A percentile compares a stretch with the other conserved stretches of the same genome.
phyloP scores from a whole-genome alignment of 441 rosid genomes.

The Sinapis alba region DNA sequence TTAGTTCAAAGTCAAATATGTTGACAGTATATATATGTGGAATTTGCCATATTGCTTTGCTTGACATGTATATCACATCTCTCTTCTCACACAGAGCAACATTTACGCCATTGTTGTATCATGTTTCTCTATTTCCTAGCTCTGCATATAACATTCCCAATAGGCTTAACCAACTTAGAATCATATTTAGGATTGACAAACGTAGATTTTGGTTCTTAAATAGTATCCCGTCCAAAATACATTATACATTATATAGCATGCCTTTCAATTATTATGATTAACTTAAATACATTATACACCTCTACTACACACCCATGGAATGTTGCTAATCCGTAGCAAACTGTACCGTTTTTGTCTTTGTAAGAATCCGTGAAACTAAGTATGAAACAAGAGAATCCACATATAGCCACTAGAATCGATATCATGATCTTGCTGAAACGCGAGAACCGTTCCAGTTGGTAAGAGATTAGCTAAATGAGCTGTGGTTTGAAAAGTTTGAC shows the following conservation, averaged over 20 bases:
- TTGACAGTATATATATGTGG: not conserved
- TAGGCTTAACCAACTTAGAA: too few relatives aligned
- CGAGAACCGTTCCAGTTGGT: conserved; percentile 85
- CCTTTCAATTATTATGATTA: not conserved
- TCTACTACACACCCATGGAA: conserved; percentile 49
- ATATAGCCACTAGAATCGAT: conserved; percentile 49
- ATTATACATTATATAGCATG: not conserved
- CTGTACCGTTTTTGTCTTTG: conserved; percentile 63
- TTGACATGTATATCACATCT: not conserved
- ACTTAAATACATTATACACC: not conserved
- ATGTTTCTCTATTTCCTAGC: not conserved
- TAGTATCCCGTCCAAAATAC: too few relatives aligned
- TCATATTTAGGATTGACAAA: too few relatives aligned
- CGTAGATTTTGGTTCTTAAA: too few relatives aligned
- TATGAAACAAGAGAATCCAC: conserved; percentile 73
- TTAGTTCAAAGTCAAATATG: not conserved
- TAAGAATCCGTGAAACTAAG: conserved; percentile 80
- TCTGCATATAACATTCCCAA: not conserved
- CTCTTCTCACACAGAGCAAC: not conserved
- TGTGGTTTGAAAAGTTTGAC: conserved; percentile 80
- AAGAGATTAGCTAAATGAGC: conserved; percentile 83
- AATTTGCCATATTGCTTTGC: not conserved
- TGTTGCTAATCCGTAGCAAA: conserved; percentile 70
- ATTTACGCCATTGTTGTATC: not conserved
- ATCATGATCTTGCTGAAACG: conserved; percentile 85